Conservation (phyloP, 768 basidiomycete genomes). For the Tulasnella sp. region DNA sequence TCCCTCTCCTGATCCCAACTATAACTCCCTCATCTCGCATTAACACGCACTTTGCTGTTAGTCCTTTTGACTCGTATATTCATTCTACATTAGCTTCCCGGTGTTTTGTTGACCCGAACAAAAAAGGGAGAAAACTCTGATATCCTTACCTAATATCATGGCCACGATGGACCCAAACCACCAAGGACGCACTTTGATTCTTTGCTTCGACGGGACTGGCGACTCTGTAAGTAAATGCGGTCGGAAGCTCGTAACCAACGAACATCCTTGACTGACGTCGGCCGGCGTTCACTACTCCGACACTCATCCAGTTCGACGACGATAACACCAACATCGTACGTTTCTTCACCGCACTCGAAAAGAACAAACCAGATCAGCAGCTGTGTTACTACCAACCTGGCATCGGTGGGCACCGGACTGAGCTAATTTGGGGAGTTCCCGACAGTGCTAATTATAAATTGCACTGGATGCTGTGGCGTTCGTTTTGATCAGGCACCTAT, state of each 20-base stretch:
- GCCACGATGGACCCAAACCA: not conserved
- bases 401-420: slow-evolving; percentile 31
- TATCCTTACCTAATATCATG: not conserved
- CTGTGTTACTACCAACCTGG: slow-evolving; percentile 57
- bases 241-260: too few species aligned
- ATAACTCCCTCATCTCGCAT: not conserved
- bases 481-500: slow-evolving; percentile 1
- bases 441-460: slow-evolving; percentile 25
- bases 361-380: slow-evolving; percentile 47
- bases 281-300: not conserved
- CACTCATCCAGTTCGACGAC: not conserved
- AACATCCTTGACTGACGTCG: not conserved
- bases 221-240: not conserved
- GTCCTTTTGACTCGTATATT: not conserved
- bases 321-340: slow-evolving; percentile 63
- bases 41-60: not conserved
- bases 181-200: slow-evolving; percentile 41
- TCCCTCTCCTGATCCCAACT: not conserved
- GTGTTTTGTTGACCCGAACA: not conserved
- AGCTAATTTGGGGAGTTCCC: too few species aligned
- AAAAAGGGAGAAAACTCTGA: not conserved
- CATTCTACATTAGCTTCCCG: not conserved
- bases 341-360: slow-evolving; percentile 59
- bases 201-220: slow-evolving; percentile 65
- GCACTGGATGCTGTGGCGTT: not conserved